These are phyloP conservation scores for Anisodus acutangulus DNA, from an alignment of 257 asterid genomes.

Conservation along the genomic window DNA sequence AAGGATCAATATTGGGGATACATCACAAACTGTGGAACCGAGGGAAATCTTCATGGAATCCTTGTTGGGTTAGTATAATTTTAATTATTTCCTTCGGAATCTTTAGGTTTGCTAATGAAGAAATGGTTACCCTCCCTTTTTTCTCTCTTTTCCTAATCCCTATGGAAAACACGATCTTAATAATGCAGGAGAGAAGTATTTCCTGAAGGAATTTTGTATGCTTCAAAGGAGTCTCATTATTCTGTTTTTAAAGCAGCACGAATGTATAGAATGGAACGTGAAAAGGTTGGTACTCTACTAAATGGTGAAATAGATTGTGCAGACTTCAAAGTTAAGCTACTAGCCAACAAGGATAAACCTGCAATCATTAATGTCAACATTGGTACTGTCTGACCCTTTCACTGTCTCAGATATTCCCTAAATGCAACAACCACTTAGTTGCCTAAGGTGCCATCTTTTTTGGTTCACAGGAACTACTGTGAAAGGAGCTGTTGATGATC, in stretches of 20 bases:
- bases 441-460: not conserved
- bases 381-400: slow-evolving; percentile 48
- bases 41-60: slow-evolving; percentile 97
- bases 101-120: not conserved
- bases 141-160: not conserved
- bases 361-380: slow-evolving; percentile 92
- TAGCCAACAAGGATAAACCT: slow-evolving; percentile 76
- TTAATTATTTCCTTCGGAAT: not conserved
- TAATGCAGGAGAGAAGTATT: slow-evolving; percentile 89
- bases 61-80: slow-evolving; percentile 71
- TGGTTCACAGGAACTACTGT: slow-evolving; percentile 88
- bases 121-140: not conserved
- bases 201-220: slow-evolving; percentile 92
- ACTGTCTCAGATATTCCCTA: not conserved
- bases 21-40: slow-evolving; percentile 97
- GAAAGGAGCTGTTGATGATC: slow-evolving; percentile 99
- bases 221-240: slow-evolving; percentile 93
- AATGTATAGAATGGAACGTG: slow-evolving; percentile 98
- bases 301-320: slow-evolving; percentile 92
- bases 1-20: slow-evolving; percentile 92
- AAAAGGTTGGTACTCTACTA: slow-evolving; percentile 69
- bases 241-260: slow-evolving; percentile 96
- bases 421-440: not conserved
- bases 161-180: slow-evolving; percentile 28
- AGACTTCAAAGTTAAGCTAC: slow-evolving; percentile 73